A percentile compares a stretch with the other conserved stretches of the same genome.
phyloP scores from a whole-genome alignment of 352 stramenopile species.

The Blastocystis sp. region DNA sequence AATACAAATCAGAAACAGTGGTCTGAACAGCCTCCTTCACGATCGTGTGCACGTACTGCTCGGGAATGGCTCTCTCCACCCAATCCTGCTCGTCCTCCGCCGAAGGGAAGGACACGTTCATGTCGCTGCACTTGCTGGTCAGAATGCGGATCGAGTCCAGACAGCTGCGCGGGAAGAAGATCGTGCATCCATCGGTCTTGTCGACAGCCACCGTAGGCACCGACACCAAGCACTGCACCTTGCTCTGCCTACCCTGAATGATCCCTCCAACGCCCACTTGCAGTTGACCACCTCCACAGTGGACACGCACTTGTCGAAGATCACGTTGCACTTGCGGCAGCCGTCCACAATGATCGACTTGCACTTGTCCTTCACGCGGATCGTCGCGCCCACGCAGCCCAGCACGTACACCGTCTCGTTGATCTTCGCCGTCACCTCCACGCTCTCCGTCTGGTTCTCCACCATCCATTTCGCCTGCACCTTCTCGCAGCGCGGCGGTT shows the following conservation, averaged over 20 bases:
- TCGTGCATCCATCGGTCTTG: conserved; percentile 92
- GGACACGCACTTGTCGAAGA: conserved; percentile 92
- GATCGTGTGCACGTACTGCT: conserved; percentile 93
- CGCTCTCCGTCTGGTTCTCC: conserved; percentile 86
- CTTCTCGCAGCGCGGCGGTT: conserved; percentile 76
- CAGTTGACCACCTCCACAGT: conserved; percentile 95
- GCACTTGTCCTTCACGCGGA: conserved; percentile 93
- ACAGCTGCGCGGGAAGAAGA: conserved; percentile 73
- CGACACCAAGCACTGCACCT: conserved; percentile 86
- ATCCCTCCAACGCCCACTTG: conserved; percentile 80
- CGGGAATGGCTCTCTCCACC: conserved; percentile 90
- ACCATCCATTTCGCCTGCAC: conserved; percentile 92
- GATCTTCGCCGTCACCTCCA: conserved; percentile 65
- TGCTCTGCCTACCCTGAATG: conserved; percentile 70
- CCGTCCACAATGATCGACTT: conserved; percentile 92
- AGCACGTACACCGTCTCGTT: conserved; percentile 85
- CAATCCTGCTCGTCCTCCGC: conserved; percentile 81
- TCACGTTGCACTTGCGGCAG: conserved; percentile 89
- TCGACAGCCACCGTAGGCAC: conserved; percentile 94
- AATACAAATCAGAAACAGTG: conserved; percentile 90
- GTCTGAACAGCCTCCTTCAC: conserved; percentile 81
- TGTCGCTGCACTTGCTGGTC: conserved; percentile 92
- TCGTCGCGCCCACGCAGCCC: conserved; percentile 86
- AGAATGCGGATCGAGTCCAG: conserved; percentile 76
- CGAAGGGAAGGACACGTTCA: conserved; percentile 89